Base-by-base conservation (phyloP, 495 filamentous ascomycete species). In the Daldinia loculata region DNA sequence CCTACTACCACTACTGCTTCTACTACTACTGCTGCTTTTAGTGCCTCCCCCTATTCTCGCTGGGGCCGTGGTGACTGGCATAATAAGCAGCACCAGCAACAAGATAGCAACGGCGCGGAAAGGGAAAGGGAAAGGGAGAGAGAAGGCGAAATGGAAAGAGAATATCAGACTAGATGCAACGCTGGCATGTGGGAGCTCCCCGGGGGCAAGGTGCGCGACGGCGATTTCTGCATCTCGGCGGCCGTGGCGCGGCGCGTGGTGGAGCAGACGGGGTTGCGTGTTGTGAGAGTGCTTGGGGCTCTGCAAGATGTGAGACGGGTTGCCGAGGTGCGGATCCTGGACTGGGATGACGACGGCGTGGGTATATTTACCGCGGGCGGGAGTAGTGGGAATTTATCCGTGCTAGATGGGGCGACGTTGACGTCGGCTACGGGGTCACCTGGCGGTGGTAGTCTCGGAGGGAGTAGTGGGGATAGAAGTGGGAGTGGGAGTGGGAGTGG, bases 141-240 rank as follows among this genome's bases (percentile, higher is more conserved):
- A 22, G 52, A 34, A 9, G 26, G 4, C 3, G 27, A 29, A 22
- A 22, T 11, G 22, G 38, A 22, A 19, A 58, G 22, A 19, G 22
- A 19, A 36, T 36, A 36, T n/a, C 26, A n/a, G 3, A 50, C 45
- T 4, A 14, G 56, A 1, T 26, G 45, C n/a, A 38, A 3, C 17
- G 50, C 19, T 9, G 61, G 66, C 3, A 41, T 64, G n/a, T 76
- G 75, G 75, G 75, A 77, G 14, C 56, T 75, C 19, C 75, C 72
- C 1, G 72, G 75, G 9, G 75, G 75, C 22, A 75, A 68, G 55
- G 72, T 76, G 1, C 41, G 41, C 14, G 56, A 62, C n/a, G 68
- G 41, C 5, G 75, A 76, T 55, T 74, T 76, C 43, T 74, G 67
- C 50, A 69, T 71, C 62, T 77, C 71, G 45, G 68, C 74, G 9